These are phyloP conservation scores for Ceratocystis cacaofunesta DNA, from an alignment of 2,329 filamentous ascomycete genomes.

Conservation along the genomic window DNA sequence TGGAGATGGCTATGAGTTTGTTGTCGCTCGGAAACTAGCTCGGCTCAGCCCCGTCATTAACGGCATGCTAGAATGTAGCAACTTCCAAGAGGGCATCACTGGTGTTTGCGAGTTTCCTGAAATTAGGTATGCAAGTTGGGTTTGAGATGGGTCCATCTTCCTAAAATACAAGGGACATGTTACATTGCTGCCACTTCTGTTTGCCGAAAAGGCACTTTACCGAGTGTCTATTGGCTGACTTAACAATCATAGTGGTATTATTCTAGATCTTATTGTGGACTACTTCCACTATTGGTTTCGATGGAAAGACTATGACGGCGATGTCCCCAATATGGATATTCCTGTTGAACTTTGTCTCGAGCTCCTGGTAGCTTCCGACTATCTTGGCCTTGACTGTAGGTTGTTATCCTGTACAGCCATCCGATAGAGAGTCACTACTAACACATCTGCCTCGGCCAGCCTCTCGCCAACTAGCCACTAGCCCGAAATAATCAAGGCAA, in stretches of 20 bases:
- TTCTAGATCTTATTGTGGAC: slow-evolving; percentile 68
- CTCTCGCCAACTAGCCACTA: neutral
- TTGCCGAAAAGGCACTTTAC: neutral
- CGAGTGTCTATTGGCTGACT: neutral
- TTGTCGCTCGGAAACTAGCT: slow-evolving; percentile 56
- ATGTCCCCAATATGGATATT: slow-evolving; percentile 69
- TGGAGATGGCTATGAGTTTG: slow-evolving; percentile 61
- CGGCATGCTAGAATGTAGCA: slow-evolving; percentile 58
- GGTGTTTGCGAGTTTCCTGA: slow-evolving; percentile 18
- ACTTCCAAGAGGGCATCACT: slow-evolving; percentile 17
- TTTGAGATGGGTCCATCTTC: neutral
- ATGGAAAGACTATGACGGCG: slow-evolving; percentile 56
- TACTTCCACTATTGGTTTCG: slow-evolving; percentile 80
- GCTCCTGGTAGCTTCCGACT: slow-evolving; percentile 63
- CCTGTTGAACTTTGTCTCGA: slow-evolving; percentile 66
- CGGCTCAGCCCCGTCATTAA: slow-evolving; percentile 57
- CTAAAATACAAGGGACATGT: no score
- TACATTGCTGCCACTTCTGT: no score
- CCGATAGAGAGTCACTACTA: neutral
- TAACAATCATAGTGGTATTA: slow-evolving; percentile 41
- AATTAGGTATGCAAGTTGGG: slow-evolving; percentile 15
- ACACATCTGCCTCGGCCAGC: neutral
- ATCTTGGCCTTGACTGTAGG: slow-evolving; percentile 45
- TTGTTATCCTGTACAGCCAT: neutral
- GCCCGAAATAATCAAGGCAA: neutral